phyloP scores from a whole-genome alignment of 345 rosid genomes.

The Excoecaria agallocha region DNA sequence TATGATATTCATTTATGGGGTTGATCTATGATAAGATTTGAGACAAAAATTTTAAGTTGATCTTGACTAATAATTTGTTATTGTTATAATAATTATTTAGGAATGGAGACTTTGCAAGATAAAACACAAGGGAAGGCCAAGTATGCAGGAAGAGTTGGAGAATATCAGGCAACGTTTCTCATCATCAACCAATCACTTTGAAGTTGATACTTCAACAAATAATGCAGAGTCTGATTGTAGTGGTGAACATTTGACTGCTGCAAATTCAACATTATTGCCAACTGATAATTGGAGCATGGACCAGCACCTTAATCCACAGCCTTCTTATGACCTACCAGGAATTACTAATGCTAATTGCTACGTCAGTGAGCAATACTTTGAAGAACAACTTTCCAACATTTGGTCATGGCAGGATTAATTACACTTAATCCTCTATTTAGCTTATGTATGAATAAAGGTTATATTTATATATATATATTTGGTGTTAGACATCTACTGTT shows the following conservation, averaged over 20 bases:
- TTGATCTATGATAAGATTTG: too few relatives aligned
- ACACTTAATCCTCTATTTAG: neutral
- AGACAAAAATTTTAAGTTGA: too few relatives aligned
- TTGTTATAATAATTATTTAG: neutral
- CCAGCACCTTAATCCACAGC: neutral
- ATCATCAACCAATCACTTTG: neutral
- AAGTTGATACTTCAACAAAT: neutral
- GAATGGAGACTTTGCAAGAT: slow-evolving; percentile 25
- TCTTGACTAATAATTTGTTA: too few relatives aligned
- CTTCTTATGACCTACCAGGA: neutral
- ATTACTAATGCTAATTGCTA: neutral
- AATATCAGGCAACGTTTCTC: slow-evolving; percentile 1
- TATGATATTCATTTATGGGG: too few relatives aligned
- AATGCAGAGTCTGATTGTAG: neutral
- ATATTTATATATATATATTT: neutral
- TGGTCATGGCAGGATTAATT: slow-evolving; percentile 23
- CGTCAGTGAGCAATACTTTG: neutral
- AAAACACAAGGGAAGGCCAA: slow-evolving; percentile 20
- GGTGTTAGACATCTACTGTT: too few relatives aligned
- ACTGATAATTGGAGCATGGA: neutral
- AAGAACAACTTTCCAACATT: slow-evolving; percentile 9
- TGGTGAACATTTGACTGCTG: neutral
- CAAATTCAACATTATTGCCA: neutral
- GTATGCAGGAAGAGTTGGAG: slow-evolving; percentile 19
- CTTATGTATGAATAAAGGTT: neutral